Evolutionary conservation across 768 basidiomycete genomes (phyloP), one percentile per base, ranked within the genome.

Genomic region (Termitomyces sp.): DNA sequence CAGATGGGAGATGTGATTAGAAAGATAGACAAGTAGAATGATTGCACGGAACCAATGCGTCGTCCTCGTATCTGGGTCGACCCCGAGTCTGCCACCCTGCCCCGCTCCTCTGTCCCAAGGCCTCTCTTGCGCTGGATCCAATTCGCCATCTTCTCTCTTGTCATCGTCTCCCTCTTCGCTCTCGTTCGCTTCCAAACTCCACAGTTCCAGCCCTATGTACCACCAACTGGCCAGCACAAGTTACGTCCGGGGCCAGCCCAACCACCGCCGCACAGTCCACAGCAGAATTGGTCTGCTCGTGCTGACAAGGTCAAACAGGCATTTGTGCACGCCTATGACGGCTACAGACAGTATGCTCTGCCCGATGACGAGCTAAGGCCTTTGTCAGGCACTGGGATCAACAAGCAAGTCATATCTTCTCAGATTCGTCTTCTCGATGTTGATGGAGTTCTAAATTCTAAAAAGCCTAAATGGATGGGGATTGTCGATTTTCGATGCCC

Each of bases 1-100:
- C 71, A 4, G 93, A 98, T 72, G 94, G 93, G 18, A 85, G 88
- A 47, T 98, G 95, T 69, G 93, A 95, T 78, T 95, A 69, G 58
- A 12, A 9, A n/a, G 5, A 39, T 42, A 54, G 37, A 41, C 37
- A 53, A 52, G 33, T 22, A 42, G n/a, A 33, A 6, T n/a, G 37
- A 15, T 34, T 33, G 48, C 48, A 34, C 27, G 58, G 51, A 49
- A 15, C 55, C 59, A 45, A 36, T 42, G 22, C 59, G 57, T 54
- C 64, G 64, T 30, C 64, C 61, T 15, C 54, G 59, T 24, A 65
- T 65, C 31, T 60, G 51, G 54, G 57, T 63, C 31, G 59, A 63
- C 47, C 64, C 58, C 36, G 60, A 61, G 47, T 59, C 64, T 41
- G 51, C 50, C 9, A 30, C 61, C 4, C 53, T 47, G n/a, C 50